Evolutionary conservation across 1,284 basidiomycete genomes (phyloP).

Genomic region (Puccinia triticina): DNA sequence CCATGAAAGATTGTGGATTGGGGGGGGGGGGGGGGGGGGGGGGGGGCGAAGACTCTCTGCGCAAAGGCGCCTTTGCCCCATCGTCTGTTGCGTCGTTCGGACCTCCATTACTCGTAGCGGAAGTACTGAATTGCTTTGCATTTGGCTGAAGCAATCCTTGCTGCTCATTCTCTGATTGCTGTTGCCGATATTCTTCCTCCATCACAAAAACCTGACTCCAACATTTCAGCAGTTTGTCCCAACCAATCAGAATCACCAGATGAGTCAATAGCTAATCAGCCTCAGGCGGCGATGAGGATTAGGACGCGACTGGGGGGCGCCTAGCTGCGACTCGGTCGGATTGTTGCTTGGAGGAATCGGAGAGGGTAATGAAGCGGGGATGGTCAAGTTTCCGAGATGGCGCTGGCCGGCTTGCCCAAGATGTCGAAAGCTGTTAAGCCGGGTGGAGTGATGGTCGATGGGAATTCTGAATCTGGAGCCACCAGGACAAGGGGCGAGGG

Average conservation of each 20-base stretch:
- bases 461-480: background rate
- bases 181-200: constrained; percentile 92
- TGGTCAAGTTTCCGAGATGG: background rate
- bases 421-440: constrained; percentile 54
- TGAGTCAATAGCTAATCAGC: constrained; percentile 77
- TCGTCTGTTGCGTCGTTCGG: background rate
- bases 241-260: constrained; percentile 89
- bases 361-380: background rate
- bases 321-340: background rate
- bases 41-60: constrained; percentile 10
- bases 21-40: no score
- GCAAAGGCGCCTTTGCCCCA: background rate
- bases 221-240: constrained; percentile 95
- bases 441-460: constrained; percentile 52
- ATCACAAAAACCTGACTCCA: constrained; percentile 96
- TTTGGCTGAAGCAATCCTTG: constrained; percentile 67
- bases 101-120: no score
- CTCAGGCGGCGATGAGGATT: background rate
- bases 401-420: background rate
- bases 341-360: constrained; percentile 9
- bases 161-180: constrained; percentile 60
- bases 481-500: no score
- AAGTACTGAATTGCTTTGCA: constrained; percentile 59
- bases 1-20: constrained; percentile 3
- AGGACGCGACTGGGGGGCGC: background rate